Percentiles rank a stretch among this genome's conserved stretches.
phyloP scores from a whole-genome alignment of 1,139 yeast species.

The Pneumocystis carinii region DNA sequence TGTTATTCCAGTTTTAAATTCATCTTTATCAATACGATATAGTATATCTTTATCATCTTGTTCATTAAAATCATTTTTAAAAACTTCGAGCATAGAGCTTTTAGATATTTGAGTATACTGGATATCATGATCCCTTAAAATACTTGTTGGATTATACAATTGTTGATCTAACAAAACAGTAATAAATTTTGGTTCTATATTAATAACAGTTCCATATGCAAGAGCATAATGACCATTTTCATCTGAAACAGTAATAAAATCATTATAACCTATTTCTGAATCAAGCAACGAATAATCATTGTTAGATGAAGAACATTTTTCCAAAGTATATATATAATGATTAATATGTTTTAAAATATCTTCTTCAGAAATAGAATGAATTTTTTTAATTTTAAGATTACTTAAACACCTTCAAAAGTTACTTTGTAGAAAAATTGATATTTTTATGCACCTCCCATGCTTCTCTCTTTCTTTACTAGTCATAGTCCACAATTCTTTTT shows the following conservation, averaged over 20 bases:
- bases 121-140: slow-evolving; percentile 30
- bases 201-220: slow-evolving; percentile 44
- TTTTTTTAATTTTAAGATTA: neutral
- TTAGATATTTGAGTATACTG: slow-evolving; percentile 35
- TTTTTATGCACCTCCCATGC: slow-evolving; percentile 42
- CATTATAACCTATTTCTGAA: slow-evolving; percentile 20
- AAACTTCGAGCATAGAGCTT: slow-evolving; percentile 27
- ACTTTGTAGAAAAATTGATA: slow-evolving; percentile 2
- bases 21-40: slow-evolving; percentile 70
- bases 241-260: slow-evolving; percentile 53
- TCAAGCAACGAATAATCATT: slow-evolving; percentile 11
- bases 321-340: neutral
- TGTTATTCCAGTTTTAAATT: slow-evolving; percentile 58
- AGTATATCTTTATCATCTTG: slow-evolving; percentile 14
- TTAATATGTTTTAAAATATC: neutral
- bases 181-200: slow-evolving; percentile 27
- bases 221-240: slow-evolving; percentile 65
- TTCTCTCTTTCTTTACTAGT: slow-evolving; percentile 47
- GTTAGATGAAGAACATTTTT: neutral
- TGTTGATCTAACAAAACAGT: slow-evolving; percentile 38
- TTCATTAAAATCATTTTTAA: slow-evolving; percentile 5
- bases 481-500: slow-evolving; percentile 55
- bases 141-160: slow-evolving; percentile 34
- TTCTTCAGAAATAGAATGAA: neutral
- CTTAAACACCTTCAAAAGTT: neutral